phyloP scores from a whole-genome alignment of 208 protist genomes.

The Porcisia deanei region DNA sequence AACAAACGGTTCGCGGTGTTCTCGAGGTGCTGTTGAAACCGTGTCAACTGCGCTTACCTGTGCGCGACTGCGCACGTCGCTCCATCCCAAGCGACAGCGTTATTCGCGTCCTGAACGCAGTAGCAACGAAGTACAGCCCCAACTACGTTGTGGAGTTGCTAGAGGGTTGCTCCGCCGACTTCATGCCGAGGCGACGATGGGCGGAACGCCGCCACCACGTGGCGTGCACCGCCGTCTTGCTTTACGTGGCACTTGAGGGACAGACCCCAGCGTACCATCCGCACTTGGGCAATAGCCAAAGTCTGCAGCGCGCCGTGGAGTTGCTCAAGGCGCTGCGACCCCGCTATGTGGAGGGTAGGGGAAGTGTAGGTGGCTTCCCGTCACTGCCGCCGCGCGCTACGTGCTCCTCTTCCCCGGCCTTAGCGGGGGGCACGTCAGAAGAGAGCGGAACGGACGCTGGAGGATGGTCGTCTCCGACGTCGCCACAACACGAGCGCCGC shows the following conservation, averaged over 20 bases:
- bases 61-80: conserved; percentile 51
- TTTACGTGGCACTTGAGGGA: conserved; percentile 76
- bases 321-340: conserved; percentile 32
- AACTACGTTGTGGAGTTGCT: conserved; percentile 60
- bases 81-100: conserved; percentile 69
- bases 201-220: conserved; percentile 64
- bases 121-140: conserved; percentile 52
- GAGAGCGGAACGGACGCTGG: conserved; percentile 42
- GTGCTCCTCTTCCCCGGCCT: conserved; percentile 4
- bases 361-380: not conserved
- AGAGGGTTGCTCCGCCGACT: conserved; percentile 52
- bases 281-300: conserved; percentile 39
- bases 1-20: conserved; percentile 66
- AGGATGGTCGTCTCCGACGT: conserved; percentile 10
- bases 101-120: conserved; percentile 66
- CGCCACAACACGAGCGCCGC: not conserved
- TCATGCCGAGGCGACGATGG: conserved; percentile 72
- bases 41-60: conserved; percentile 60
- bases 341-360: not conserved
- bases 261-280: conserved; percentile 56
- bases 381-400: conserved; percentile 19
- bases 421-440: conserved; percentile 35
- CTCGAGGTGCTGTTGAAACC: conserved; percentile 74
- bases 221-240: conserved; percentile 62
- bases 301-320: conserved; percentile 29